These are phyloP conservation scores for Paramyrothecium roridum DNA, from an alignment of 2,329 filamentous ascomycete genomes.

Conservation along the genomic window DNA sequence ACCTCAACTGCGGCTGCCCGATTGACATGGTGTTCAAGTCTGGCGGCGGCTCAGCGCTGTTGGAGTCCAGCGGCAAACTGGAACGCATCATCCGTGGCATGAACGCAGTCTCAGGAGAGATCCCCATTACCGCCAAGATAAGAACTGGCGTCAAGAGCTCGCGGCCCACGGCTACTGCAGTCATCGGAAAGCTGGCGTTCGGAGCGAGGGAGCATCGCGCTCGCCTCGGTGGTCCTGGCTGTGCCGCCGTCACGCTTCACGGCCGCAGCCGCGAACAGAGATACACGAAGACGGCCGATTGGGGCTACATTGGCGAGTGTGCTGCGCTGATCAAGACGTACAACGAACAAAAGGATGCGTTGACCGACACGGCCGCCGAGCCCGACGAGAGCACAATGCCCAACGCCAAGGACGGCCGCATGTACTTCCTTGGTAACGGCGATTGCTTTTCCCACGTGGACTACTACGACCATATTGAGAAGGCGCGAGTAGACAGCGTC, in stretches of 20 bases:
- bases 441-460: constrained; percentile 93
- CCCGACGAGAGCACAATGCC: constrained; percentile 72
- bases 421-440: constrained; percentile 94
- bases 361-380: constrained; percentile 75
- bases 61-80: constrained; percentile 84
- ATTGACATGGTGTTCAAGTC: constrained; percentile 90
- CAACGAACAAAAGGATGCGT: constrained; percentile 62
- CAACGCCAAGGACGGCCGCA: constrained; percentile 60
- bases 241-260: constrained; percentile 93
- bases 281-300: constrained; percentile 90
- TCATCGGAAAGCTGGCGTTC: constrained; percentile 79
- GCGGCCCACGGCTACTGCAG: constrained; percentile 73
- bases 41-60: constrained; percentile 84
- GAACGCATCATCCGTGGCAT: constrained; percentile 95
- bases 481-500: constrained; percentile 82
- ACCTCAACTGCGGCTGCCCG: constrained; percentile 95
- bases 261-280: constrained; percentile 91
- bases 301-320: constrained; percentile 90
- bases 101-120: constrained; percentile 86
- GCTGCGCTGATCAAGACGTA: constrained; percentile 79
- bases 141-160: constrained; percentile 84
- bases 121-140: constrained; percentile 93
- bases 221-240: constrained; percentile 72
- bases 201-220: constrained; percentile 71
- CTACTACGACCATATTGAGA: constrained; percentile 74